Evolutionary conservation across 495 filamentous ascomycete species (phyloP).

Genomic region (Trichoderma virens): DNA sequence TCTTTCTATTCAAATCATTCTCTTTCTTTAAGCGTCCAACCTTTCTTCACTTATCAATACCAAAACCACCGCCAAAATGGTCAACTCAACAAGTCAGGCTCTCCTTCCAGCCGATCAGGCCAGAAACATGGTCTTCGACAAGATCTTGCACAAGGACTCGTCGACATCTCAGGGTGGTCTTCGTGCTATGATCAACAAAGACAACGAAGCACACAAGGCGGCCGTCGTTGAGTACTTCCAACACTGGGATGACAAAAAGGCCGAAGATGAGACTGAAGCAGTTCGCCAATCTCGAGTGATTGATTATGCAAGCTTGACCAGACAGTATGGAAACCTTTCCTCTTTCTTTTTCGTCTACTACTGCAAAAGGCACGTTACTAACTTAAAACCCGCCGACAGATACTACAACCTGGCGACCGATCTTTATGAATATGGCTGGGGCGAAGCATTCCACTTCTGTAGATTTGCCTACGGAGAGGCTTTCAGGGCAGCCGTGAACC

Average conservation of each 20-base stretch:
- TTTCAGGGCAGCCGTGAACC: slow-evolving; percentile 89
- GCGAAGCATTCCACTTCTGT: slow-evolving; percentile 94
- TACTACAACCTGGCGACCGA: slow-evolving; percentile 99
- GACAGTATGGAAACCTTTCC: not conserved
- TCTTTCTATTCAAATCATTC: not conserved
- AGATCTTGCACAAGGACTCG: slow-evolving; percentile 83
- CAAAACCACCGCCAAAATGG: slow-evolving; percentile 45
- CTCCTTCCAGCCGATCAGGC: slow-evolving; percentile 79
- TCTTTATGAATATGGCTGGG: slow-evolving; percentile 96
- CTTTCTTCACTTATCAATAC: not conserved
- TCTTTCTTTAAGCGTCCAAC: too few relatives aligned
- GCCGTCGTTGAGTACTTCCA: slow-evolving; percentile 98
- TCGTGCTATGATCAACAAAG: slow-evolving; percentile 77
- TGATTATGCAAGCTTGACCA: not conserved
- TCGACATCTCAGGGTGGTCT: slow-evolving; percentile 64
- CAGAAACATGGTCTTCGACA: slow-evolving; percentile 91
- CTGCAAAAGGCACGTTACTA: slow-evolving; percentile 13
- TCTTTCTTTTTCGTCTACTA: slow-evolving; percentile 28
- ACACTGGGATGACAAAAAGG: slow-evolving; percentile 94
- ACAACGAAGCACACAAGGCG: slow-evolving; percentile 71
- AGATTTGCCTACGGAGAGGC: slow-evolving; percentile 83
- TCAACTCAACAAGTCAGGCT: slow-evolving; percentile 47
- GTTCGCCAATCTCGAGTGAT: slow-evolving; percentile 61
- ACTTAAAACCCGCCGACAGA: slow-evolving; percentile 33
- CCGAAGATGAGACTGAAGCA: slow-evolving; percentile 72